These are phyloP conservation scores for Marasmius tenuissimus DNA, from an alignment of 1,284 basidiomycete species.

Conservation along the genomic window DNA sequence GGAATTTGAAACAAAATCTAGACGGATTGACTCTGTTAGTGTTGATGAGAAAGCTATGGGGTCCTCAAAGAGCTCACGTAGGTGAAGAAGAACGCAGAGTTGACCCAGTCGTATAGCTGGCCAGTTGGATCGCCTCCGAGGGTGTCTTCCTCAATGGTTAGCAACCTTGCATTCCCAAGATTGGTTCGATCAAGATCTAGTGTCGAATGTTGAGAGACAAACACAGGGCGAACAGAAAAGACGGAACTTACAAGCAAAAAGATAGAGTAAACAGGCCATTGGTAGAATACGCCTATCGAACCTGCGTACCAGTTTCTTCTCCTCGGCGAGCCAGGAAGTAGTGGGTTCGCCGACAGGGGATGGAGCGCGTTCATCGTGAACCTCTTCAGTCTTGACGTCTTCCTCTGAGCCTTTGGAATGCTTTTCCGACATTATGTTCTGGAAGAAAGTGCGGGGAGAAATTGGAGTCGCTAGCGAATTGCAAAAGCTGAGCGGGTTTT, in stretches of 20 bases:
- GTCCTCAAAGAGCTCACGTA: conserved; percentile 46
- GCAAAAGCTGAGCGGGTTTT: no score
- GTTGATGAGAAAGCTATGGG: background rate
- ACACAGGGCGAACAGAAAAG: background rate
- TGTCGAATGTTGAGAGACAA: conserved; percentile 1
- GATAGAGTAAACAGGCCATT: conserved; percentile 68
- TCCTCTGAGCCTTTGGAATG: conserved; percentile 3
- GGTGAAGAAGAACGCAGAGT: conserved; percentile 74
- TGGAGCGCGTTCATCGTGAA: background rate
- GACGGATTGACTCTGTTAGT: background rate
- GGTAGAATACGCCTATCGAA: conserved; percentile 69
- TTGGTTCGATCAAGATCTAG: conserved; percentile 74
- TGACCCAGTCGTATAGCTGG: conserved; percentile 69
- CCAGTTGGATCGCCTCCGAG: conserved; percentile 70
- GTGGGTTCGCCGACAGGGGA: background rate
- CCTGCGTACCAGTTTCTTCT: conserved; percentile 61
- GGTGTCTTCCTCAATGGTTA: conserved; percentile 62
- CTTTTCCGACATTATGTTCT: background rate
- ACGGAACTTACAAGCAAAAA: conserved; percentile 69
- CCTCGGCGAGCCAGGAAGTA: conserved; percentile 33
- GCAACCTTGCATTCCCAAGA: conserved; percentile 74
- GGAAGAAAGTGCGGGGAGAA: background rate
- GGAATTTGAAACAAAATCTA: conserved; percentile 75
- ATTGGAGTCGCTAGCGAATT: no score
- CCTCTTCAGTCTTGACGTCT: conserved; percentile 8